A percentile compares a stretch with the other conserved stretches of the same genome.
Evolutionary conservation across 164 flowering plant species (phyloP).

Genomic region (Stephania cephalantha): DNA sequence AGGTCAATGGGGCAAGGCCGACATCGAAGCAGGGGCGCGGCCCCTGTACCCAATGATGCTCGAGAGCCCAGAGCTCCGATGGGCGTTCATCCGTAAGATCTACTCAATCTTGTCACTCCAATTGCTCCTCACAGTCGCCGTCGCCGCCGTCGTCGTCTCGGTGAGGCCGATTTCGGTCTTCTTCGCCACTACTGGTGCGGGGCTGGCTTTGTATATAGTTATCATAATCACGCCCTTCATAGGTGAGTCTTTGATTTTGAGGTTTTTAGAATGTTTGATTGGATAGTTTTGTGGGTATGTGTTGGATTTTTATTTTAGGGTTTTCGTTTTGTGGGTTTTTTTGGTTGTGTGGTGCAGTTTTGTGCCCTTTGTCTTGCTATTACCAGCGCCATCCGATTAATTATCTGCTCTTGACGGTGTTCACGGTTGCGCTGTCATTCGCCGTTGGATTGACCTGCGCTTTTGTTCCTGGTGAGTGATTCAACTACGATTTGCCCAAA

Average conservation of each 20-base stretch:
- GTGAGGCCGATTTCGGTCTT: conserved; percentile 37
- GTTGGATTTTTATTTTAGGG: not conserved
- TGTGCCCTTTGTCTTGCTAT: conserved; percentile 41
- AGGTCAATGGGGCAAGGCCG: conserved; percentile 23
- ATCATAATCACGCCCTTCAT: conserved; percentile 39
- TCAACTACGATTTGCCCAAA: not conserved
- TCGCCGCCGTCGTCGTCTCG: conserved; percentile 47
- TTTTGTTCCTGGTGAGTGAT: conserved; percentile 40
- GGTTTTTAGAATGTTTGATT: not conserved
- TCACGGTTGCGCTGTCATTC: conserved; percentile 46
- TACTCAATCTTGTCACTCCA: conserved; percentile 51
- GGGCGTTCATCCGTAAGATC: conserved; percentile 75
- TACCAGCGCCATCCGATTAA: conserved; percentile 59
- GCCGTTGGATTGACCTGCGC: conserved; percentile 63
- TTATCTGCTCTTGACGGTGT: conserved; percentile 48
- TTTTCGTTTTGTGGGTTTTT: not conserved
- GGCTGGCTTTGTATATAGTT: conserved; percentile 42
- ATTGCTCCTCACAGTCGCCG: conserved; percentile 54
- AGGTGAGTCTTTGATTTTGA: conserved; percentile 21
- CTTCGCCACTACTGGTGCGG: conserved; percentile 34
- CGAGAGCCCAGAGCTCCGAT: conserved; percentile 61
- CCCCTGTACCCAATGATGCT: conserved; percentile 59
- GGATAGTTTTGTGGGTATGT: not conserved
- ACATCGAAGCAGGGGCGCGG: conserved; percentile 38
- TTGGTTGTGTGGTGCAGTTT: conserved; percentile 27